phyloP scores from a whole-genome alignment of 257 asterid genomes.

The Penstemon eatonii region DNA sequence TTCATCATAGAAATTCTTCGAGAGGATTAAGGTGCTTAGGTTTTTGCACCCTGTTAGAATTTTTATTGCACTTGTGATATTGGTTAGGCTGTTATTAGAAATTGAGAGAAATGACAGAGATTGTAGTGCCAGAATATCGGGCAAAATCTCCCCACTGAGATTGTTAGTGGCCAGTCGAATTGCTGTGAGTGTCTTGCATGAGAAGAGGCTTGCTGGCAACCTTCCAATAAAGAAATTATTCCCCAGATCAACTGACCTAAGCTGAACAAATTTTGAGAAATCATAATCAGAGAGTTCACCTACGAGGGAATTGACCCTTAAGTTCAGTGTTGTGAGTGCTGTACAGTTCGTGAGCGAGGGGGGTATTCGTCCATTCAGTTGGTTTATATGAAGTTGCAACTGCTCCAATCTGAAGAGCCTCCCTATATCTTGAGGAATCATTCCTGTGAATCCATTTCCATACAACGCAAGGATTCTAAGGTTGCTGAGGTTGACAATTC shows the following conservation, averaged over 20 bases:
- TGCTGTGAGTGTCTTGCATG: constrained; percentile 73
- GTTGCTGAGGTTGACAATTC: constrained; percentile 50
- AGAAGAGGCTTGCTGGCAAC: constrained; percentile 67
- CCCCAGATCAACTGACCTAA: constrained; percentile 72
- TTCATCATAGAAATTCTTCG: constrained; percentile 72
- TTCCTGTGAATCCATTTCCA: constrained; percentile 62
- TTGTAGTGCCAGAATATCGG: constrained; percentile 53
- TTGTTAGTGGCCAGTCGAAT: constrained; percentile 72
- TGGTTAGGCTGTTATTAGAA: constrained; percentile 75
- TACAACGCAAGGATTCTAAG: constrained; percentile 61
- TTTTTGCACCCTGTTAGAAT: constrained; percentile 73
- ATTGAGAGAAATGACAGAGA: constrained; percentile 80
- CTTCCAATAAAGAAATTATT: constrained; percentile 63
- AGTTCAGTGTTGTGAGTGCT: constrained; percentile 53
- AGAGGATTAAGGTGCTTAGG: constrained; percentile 61
- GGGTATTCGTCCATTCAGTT: constrained; percentile 70
- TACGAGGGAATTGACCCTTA: constrained; percentile 68
- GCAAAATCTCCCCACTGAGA: constrained; percentile 63
- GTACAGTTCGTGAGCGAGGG: constrained; percentile 71
- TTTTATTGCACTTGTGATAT: constrained; percentile 62
- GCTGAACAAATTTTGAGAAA: constrained; percentile 67
- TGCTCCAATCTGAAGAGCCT: constrained; percentile 56
- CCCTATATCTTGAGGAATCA: constrained; percentile 70
- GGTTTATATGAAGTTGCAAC: constrained; percentile 75
- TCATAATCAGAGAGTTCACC: constrained; percentile 74